Conservation (phyloP, 2,329 filamentous ascomycete species). For the Trichoderma sp. region DNA sequence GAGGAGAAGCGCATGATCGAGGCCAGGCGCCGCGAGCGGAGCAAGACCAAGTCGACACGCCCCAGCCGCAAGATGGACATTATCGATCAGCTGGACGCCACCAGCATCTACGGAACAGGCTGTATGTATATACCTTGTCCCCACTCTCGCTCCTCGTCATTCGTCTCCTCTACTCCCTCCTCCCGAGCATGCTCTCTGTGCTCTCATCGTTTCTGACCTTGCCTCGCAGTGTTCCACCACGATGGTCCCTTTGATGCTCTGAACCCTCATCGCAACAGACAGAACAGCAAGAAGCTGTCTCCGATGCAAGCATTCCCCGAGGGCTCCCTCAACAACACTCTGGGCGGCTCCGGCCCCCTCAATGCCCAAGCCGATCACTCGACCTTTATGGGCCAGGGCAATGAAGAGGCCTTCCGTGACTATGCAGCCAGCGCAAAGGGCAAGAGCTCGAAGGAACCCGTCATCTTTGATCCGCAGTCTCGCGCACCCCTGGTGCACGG, state of each 20-base stretch:
- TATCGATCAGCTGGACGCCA: slow-evolving; percentile 95
- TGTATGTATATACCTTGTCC: slow-evolving; percentile 57
- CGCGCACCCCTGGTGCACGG: slow-evolving; percentile 78
- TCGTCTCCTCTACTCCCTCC: too few relatives aligned
- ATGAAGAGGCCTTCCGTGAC: slow-evolving; percentile 84
- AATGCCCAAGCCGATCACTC: slow-evolving; percentile 82
- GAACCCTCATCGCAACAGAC: slow-evolving; percentile 90
- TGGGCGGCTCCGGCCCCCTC: slow-evolving; percentile 84
- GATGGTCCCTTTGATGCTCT: slow-evolving; percentile 97
- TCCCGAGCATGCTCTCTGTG: background rate
- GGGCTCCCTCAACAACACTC: slow-evolving; percentile 86
- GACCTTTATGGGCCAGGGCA: slow-evolving; percentile 78
- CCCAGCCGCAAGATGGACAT: slow-evolving; percentile 69
- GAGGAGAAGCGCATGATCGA: slow-evolving; percentile 50
- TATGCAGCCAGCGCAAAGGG: slow-evolving; percentile 55
- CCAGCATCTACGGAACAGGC: slow-evolving; percentile 91
- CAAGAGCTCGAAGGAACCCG: slow-evolving; percentile 47
- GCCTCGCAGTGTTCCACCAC: slow-evolving; percentile 81
- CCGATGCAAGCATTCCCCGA: slow-evolving; percentile 97
- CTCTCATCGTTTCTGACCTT: slow-evolving; percentile 7
- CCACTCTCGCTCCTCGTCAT: too few relatives aligned
- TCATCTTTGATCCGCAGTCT: slow-evolving; percentile 68
- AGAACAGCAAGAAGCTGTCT: slow-evolving; percentile 72
- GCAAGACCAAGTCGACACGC: slow-evolving; percentile 53
- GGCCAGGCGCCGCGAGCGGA: slow-evolving; percentile 41